These are phyloP conservation scores for Brasilioporus rufonigricans DNA, from an alignment of 768 basidiomycete genomes.

Conservation along the genomic window DNA sequence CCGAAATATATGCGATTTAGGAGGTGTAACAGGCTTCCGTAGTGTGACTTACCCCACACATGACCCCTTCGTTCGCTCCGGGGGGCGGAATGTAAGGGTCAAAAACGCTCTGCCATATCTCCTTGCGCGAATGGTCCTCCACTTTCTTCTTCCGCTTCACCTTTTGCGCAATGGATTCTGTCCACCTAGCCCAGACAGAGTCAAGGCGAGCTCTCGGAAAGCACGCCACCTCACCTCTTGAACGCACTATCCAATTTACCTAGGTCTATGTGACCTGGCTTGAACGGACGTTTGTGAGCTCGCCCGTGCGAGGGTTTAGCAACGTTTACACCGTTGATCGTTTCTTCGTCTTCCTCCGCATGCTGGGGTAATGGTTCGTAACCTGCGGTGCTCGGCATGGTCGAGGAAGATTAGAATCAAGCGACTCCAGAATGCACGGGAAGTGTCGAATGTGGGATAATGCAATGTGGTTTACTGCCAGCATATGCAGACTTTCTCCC, in stretches of 20 bases:
- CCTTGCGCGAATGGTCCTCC: constrained; percentile 59
- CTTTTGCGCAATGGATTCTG: constrained; percentile 81
- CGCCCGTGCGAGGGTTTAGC: constrained; percentile 27
- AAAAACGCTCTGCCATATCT: constrained; percentile 80
- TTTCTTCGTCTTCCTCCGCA: constrained; percentile 39
- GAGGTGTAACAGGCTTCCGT: not conserved
- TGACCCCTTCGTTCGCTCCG: constrained; percentile 28
- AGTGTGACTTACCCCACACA: constrained; percentile 15
- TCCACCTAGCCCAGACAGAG: constrained; percentile 62
- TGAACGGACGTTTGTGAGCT: constrained; percentile 32
- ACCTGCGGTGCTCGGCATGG: constrained; percentile 44
- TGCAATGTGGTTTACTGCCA: constrained; percentile 18
- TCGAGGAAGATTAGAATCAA: constrained; percentile 4
- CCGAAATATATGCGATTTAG: constrained; percentile 2
- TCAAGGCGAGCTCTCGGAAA: not conserved
- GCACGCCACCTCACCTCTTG: constrained; percentile 52
- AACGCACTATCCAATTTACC: constrained; percentile 79
- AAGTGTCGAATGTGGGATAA: constrained; percentile 5
- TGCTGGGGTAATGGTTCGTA: constrained; percentile 47
- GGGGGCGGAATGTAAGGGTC: constrained; percentile 53
- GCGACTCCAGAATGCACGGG: not conserved
- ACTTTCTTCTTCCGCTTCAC: constrained; percentile 77
- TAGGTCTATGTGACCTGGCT: constrained; percentile 73
- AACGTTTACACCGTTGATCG: constrained; percentile 32
- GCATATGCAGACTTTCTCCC: constrained; percentile 3